Evolutionary conservation across 495 filamentous ascomycete genomes (phyloP), one percentile per base, ranked within the genome.

Genomic region (Mytilinidion resinicola): DNA sequence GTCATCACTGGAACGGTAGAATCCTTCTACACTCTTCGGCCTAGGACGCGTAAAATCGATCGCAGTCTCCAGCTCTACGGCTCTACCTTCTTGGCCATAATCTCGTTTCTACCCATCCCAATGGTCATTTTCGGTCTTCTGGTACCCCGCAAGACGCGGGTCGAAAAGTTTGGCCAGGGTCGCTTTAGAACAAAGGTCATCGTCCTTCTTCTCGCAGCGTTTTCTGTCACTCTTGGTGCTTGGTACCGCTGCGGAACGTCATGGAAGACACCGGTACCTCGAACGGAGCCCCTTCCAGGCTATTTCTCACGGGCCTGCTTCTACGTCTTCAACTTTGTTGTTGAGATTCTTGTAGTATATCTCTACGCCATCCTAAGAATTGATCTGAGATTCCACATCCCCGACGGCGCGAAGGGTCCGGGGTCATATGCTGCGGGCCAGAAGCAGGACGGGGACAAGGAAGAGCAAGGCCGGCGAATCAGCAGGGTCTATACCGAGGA

Each of bases 31-130:
- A 88, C 87, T 0, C 76, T 86, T 0, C 75, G 82, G 60, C 14
- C 66, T 0, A 69, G 77, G 38, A 78, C 71, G 9, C 74, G 75
- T 30, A 69, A 62, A 0, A 78, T 79, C 52, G 81, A 85, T 60
- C 80, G 80, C 50, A 77, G 75, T 55, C 76, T 95, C 47, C 82
- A 87, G 67, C 78, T 89, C 17, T 82, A 87, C 55, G 88, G 79
- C 39, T 67, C 71, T 10, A 85, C 83, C 4, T 90, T 83, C 65
- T 79, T 88, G 61, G 74, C 83, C n/a, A 69, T 87, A 53, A 74
- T 93, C 51, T 79, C 85, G 3, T 90, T 91, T 70, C 73, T 93
- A 8, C 90, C 92, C 0, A 69, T 96, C 19, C 81, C 83, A 0
- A 70, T 92, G 9, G 69, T 87, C 12, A 9, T 74, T 4, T 19